phyloP scores from a whole-genome alignment of 805 yeast species.

The Lachancea nothofagi region DNA sequence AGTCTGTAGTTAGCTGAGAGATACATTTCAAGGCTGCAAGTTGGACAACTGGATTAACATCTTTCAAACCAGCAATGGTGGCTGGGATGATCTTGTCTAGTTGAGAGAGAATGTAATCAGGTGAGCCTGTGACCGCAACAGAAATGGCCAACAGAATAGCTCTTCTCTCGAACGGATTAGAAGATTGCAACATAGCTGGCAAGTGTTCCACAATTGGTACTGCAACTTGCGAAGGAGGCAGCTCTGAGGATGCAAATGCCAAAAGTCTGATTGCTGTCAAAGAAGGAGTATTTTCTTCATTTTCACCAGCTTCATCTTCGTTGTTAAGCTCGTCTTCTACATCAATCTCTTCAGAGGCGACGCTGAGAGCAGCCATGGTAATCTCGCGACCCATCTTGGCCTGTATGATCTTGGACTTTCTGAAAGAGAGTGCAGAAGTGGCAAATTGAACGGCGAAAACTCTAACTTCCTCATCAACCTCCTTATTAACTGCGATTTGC shows the following conservation, averaged over 20 bases:
- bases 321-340: slow-evolving; percentile 67
- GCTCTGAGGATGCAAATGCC: slow-evolving; percentile 68
- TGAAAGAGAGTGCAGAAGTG: slow-evolving; percentile 68
- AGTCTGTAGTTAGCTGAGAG: slow-evolving; percentile 70
- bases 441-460: slow-evolving; percentile 79
- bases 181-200: slow-evolving; percentile 50
- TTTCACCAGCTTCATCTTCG: slow-evolving; percentile 87
- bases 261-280: slow-evolving; percentile 74
- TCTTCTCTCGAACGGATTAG: slow-evolving; percentile 75
- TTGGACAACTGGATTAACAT: slow-evolving; percentile 65
- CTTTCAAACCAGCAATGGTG: slow-evolving; percentile 71
- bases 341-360: slow-evolving; percentile 79
- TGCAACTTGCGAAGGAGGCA: slow-evolving; percentile 91
- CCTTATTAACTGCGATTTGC: slow-evolving; percentile 62
- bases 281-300: slow-evolving; percentile 80
- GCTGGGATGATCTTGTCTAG: slow-evolving; percentile 67
- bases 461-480: slow-evolving; percentile 75
- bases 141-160: slow-evolving; percentile 81
- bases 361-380: slow-evolving; percentile 63
- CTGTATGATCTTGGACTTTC: slow-evolving; percentile 72
- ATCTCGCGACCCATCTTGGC: slow-evolving; percentile 81
- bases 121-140: slow-evolving; percentile 85
- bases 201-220: slow-evolving; percentile 67
- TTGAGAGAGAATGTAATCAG: slow-evolving; percentile 80
- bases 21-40: slow-evolving; percentile 83